phyloP scores from a whole-genome alignment of 495 filamentous ascomycete genomes.

The Thermochaetoides thermophila region DNA sequence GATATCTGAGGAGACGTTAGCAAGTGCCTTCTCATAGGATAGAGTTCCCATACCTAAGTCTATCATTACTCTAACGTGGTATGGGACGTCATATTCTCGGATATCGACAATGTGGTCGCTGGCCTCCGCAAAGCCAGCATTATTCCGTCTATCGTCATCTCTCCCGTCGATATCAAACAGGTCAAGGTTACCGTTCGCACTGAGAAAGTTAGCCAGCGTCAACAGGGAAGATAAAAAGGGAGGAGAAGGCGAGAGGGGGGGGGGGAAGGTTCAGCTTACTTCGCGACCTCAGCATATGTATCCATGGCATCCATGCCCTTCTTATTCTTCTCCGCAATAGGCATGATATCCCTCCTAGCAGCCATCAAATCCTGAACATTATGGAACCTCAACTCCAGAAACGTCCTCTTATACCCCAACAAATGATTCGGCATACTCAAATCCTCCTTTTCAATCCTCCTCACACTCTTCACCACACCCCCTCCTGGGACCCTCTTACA shows the following conservation, averaged over 20 bases:
- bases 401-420: constrained; percentile 74
- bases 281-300: constrained; percentile 91
- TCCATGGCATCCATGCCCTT: constrained; percentile 92
- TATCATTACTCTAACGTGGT: constrained; percentile 97
- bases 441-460: constrained; percentile 79
- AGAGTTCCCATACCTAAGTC: constrained; percentile 53
- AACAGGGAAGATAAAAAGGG: not conserved
- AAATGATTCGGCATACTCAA: constrained; percentile 92
- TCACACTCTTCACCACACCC: constrained; percentile 65
- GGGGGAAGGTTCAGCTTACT: no score
- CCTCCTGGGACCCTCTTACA: constrained; percentile 67
- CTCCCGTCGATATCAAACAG: constrained; percentile 90
- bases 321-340: constrained; percentile 91
- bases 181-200: constrained; percentile 79
- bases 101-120: constrained; percentile 98
- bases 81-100: constrained; percentile 96
- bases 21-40: constrained; percentile 9
- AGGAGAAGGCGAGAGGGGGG: no score
- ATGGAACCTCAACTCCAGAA: constrained; percentile 70
- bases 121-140: constrained; percentile 63
- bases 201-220: constrained; percentile 23
- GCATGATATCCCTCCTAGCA: constrained; percentile 68
- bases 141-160: constrained; percentile 71
- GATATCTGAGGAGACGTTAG: constrained; percentile 50
- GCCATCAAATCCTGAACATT: constrained; percentile 77